phyloP scores from a whole-genome alignment of 768 basidiomycete species.

The Sporobolomyces phaffii region DNA sequence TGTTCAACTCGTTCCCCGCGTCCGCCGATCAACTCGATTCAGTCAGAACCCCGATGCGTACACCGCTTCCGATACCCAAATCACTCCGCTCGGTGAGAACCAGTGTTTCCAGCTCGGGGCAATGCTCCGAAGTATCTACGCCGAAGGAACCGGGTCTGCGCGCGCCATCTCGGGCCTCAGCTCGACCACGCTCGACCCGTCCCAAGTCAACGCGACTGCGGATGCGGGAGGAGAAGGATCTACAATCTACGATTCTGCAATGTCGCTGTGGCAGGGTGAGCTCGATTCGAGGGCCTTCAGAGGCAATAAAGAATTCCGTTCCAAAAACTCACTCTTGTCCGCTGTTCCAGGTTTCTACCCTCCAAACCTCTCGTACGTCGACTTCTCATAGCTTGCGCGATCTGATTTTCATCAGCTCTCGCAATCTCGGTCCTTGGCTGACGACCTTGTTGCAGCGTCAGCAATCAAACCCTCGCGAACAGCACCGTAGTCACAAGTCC shows the following conservation, averaged over 20 bases:
- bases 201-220: conserved; percentile 63
- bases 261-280: conserved; percentile 19
- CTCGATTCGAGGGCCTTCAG: too few relatives aligned
- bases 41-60: conserved; percentile 28
- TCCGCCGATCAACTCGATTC: not conserved
- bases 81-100: conserved; percentile 54
- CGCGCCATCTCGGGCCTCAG: conserved; percentile 55
- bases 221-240: conserved; percentile 65
- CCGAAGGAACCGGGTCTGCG: conserved; percentile 48
- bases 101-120: conserved; percentile 52
- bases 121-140: conserved; percentile 55
- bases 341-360: conserved; percentile 65
- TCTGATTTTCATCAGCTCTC: too few relatives aligned
- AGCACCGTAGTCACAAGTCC: conserved; percentile 58
- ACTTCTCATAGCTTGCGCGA: not conserved
- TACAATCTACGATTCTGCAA: conserved; percentile 62
- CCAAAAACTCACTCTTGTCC: not conserved
- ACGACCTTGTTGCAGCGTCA: not conserved
- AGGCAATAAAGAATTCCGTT: too few relatives aligned
- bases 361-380: conserved; percentile 48
- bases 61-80: conserved; percentile 51
- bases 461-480: conserved; percentile 61
- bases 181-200: conserved; percentile 56
- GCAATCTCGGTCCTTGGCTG: too few relatives aligned
- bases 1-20: not conserved